These are phyloP conservation scores for Saturnispora galanensis DNA, from an alignment of 805 yeast genomes.

Conservation along the genomic window DNA sequence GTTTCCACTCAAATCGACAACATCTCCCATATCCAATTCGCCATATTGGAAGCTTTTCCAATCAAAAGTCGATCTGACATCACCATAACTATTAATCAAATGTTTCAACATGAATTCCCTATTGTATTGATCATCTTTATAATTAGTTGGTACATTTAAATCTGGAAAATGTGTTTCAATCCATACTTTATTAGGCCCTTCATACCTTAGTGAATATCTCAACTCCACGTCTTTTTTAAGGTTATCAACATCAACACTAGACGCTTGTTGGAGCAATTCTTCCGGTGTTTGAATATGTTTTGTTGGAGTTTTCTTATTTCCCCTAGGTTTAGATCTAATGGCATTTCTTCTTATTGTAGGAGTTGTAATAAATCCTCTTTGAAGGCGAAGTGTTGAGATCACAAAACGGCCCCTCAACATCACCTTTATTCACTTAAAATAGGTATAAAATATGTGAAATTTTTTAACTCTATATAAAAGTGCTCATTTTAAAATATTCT, in stretches of 20 bases:
- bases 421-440: too few relatives aligned
- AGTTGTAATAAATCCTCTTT: not conserved
- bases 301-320: constrained; percentile 1
- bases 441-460: not conserved
- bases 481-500: constrained; percentile 35
- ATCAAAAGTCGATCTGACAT: constrained; percentile 4
- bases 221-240: constrained; percentile 15
- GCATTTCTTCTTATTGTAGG: not conserved
- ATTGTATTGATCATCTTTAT: constrained; percentile 15
- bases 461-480: not conserved
- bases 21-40: constrained; percentile 46
- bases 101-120: constrained; percentile 10
- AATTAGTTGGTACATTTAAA: constrained; percentile 10
- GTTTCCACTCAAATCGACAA: constrained; percentile 41
- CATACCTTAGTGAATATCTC: constrained; percentile 19
- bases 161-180: constrained; percentile 10
- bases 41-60: constrained; percentile 19
- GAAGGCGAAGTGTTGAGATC: not conserved
- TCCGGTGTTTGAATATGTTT: constrained; percentile 24
- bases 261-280: constrained; percentile 21
- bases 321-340: not conserved
- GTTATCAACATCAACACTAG: constrained; percentile 22
- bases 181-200: constrained; percentile 26
- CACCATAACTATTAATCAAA: constrained; percentile 15
- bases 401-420: too few relatives aligned